Base-by-base conservation (phyloP, 2,329 filamentous ascomycete genomes). In the Exophiala mesophila region DNA sequence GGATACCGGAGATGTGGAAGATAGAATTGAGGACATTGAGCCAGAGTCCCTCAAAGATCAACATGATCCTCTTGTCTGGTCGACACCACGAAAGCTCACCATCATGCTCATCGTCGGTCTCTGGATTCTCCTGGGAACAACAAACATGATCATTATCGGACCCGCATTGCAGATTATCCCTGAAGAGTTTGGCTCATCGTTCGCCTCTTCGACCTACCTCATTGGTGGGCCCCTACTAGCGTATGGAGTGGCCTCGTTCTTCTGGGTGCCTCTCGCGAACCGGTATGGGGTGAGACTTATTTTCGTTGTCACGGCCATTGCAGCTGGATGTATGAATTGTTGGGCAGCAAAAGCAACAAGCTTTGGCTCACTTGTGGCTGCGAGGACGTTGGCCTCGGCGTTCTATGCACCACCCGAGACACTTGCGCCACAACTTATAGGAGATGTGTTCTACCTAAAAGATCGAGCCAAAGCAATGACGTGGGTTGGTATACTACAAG, bases 281-380 rank as follows among this genome's bases (percentile, higher is more conserved):
- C 45, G 56, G 7, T 63, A 62, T 40, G 62, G 62, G 10, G 53
- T 61, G 7, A 51, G 62, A 36, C 59, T 59, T 1, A 52, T 65
- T 19, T 59, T 60, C 29, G 41, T 64, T 6, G 31, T 55, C 12
- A 54, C 54, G 5, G 55, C 54, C 9, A 48, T 60, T 5, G 39
- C 58, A 2, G 57, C 58, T 2, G 55, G 52, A 4, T 59, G 51
- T 20, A 53, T 59, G 24, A 57, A 55, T 39, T 30, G 58, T n/a
- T 53, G 45, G n/a, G 55, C 53, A 0, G 58, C 52, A 5, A 52
- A 55, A 32, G 39, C 46, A 15, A 42, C 34, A 5, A 36, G 26
- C 9, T 49, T 49, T 19, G 46, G 46, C 9, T 40, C 38, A 13
- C 39, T 49, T 9, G 36, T 49, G n/a, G 46, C 42, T 3, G 46